A percentile compares a stretch with the other conserved stretches of the same genome.
phyloP scores from a whole-genome alignment of 2,329 filamentous ascomycete species.

The Leptodontidium sp. region DNA sequence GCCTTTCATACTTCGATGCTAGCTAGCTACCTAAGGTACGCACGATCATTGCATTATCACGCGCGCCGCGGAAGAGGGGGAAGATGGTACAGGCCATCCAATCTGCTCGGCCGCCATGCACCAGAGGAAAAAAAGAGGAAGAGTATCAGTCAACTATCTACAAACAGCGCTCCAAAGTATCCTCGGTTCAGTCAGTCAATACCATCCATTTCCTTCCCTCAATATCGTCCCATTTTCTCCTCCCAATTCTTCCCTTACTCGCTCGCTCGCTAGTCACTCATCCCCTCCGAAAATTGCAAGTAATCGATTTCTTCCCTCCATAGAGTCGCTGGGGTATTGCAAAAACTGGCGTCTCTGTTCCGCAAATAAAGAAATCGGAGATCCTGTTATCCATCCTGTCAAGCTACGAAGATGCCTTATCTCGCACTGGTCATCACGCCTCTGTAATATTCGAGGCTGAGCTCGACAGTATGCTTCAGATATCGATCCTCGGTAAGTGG shows the following conservation, averaged over 20 bases:
- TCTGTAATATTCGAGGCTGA: conserved; percentile 72
- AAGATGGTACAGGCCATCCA: background rate
- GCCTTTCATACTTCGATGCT: background rate
- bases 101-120: conserved; percentile 19
- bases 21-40: background rate
- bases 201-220: conserved; percentile 2
- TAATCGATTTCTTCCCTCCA: conserved; percentile 5
- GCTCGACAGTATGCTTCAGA: conserved; percentile 72
- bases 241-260: conserved; percentile 40
- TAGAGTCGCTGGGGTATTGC: conserved; percentile 14
- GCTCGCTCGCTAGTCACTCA: conserved; percentile 40
- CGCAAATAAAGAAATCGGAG: background rate
- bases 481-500: conserved; percentile 78
- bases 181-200: background rate
- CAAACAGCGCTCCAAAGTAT: conserved; percentile 16
- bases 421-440: conserved; percentile 41
- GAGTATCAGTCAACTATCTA: conserved; percentile 33
- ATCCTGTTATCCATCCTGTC: background rate
- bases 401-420: conserved; percentile 19
- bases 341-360: conserved; percentile 2
- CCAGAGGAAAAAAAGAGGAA: conserved; percentile 14
- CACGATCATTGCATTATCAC: background rate
- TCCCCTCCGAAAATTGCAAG: conserved; percentile 1
- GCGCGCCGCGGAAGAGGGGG: background rate
- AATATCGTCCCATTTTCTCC: conserved; percentile 13